These are phyloP conservation scores for Fusarium equiseti DNA, from an alignment of 2,329 filamentous ascomycete genomes.

Conservation along the genomic window DNA sequence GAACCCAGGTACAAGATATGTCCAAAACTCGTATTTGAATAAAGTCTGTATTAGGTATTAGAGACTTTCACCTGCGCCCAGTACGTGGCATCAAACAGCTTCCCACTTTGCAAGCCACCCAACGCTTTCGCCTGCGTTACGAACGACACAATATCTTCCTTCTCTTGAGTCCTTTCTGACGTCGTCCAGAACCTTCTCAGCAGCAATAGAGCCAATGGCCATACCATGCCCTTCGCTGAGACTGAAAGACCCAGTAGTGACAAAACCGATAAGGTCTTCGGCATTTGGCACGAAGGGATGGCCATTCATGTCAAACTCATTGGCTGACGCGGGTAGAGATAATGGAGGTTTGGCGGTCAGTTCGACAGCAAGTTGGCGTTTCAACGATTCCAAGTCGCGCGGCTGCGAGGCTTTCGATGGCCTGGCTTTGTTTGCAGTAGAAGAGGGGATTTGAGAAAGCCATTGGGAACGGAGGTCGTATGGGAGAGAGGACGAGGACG, in stretches of 20 bases:
- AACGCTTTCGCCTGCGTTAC: conserved; percentile 81
- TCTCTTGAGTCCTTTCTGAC: conserved; percentile 54
- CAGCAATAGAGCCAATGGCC: conserved; percentile 78
- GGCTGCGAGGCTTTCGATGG: conserved; percentile 30
- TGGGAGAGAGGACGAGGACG: conserved; percentile 50
- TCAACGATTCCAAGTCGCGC: conserved; percentile 54
- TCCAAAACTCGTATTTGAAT: not conserved
- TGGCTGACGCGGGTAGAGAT: conserved; percentile 53
- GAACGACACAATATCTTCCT: conserved; percentile 78
- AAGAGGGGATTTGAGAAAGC: conserved; percentile 68
- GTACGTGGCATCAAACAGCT: conserved; percentile 58
- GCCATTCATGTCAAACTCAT: conserved; percentile 56
- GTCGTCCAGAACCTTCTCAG: conserved; percentile 65
- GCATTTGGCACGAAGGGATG: conserved; percentile 79
- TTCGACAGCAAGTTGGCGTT: conserved; percentile 61
- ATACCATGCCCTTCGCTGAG: conserved; percentile 80
- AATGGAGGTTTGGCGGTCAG: conserved; percentile 56
- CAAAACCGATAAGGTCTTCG: conserved; percentile 86
- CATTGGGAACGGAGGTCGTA: conserved; percentile 74
- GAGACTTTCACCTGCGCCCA: not conserved
- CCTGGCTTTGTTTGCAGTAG: conserved; percentile 1
- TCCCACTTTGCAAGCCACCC: conserved; percentile 87
- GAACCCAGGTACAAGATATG: not conserved
- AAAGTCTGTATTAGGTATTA: not conserved
- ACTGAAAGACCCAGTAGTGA: conserved; percentile 88